A percentile compares a stretch with the other conserved stretches of the same genome.
phyloP scores from a whole-genome alignment of 2,329 filamentous ascomycete species.

The Penicillium sp. region DNA sequence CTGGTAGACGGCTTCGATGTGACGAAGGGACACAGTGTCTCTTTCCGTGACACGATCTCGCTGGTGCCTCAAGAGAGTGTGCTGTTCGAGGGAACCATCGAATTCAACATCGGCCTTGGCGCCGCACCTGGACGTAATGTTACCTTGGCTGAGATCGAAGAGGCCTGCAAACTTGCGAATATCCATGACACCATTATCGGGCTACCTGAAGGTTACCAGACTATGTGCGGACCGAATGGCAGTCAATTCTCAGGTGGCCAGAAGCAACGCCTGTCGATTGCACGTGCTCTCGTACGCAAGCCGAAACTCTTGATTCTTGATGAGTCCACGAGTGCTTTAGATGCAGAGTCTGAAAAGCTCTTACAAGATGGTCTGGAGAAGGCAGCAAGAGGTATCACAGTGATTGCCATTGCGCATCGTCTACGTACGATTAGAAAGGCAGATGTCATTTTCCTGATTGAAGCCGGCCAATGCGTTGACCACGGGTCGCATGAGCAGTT shows the following conservation, averaged over 20 bases:
- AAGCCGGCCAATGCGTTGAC: conserved; percentile 67
- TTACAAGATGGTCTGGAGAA: conserved; percentile 49
- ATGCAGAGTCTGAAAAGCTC: conserved; percentile 56
- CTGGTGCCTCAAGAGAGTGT: conserved; percentile 54
- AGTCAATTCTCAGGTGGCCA: conserved; percentile 60
- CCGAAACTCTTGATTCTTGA: conserved; percentile 63
- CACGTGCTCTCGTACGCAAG: conserved; percentile 59
- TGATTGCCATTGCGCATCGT: conserved; percentile 48
- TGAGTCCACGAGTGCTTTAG: conserved; percentile 64
- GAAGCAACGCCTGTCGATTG: conserved; percentile 62
- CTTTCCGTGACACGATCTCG: conserved; percentile 51
- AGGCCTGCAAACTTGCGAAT: conserved; percentile 69
- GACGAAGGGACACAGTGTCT: conserved; percentile 39
- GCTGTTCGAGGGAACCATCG: conserved; percentile 53
- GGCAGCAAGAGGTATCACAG: conserved; percentile 39
- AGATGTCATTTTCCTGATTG: conserved; percentile 78
- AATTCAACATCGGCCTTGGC: conserved; percentile 53
- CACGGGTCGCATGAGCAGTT: conserved; percentile 66
- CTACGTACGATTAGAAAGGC: conserved; percentile 65
- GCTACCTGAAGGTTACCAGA: conserved; percentile 64
- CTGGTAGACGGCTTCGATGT: conserved; percentile 58
- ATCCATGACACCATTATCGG: conserved; percentile 70
- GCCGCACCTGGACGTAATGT: conserved; percentile 58
- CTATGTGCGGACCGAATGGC: conserved; percentile 57
- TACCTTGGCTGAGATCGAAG: conserved; percentile 65